Evolutionary conservation across 345 rosid species (phyloP), one percentile per base, ranked within the genome.

Genomic region (Cochlearia excelsa): DNA sequence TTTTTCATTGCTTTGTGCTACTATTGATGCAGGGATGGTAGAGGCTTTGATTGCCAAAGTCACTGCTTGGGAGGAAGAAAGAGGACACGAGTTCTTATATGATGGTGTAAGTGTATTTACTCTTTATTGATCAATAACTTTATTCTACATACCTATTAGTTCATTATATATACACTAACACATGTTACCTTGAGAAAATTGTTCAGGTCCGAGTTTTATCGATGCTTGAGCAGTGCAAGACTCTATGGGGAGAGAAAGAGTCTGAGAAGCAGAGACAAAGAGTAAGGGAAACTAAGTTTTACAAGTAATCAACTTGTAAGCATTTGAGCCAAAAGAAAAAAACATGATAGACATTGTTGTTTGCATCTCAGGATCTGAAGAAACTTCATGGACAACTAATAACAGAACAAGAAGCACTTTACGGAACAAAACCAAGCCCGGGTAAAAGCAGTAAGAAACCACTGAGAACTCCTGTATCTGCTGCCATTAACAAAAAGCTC

Each of bases 361-460:
- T 50, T 38, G 44, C 39, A 9, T 70, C 38, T 59, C 67, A 85
- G 96, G 86, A 85, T 54, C 80, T 71, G 68, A 85, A 80, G 78
- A 88, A 74, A 71, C 78, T 76, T 51, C 78, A 85, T 48, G 92
- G 67, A 39, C 89, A 80, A 67, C 73, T 73, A 49, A 78, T 78
- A 29, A 81, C 82, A 47, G 84, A 83, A 51, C 81, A 85, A 71
- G 88, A 85, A 68, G 75, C 81, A 8, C 68, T 71, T 29, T 80
- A 73, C 57, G 86, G 93, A 31, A 77, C 90, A 46, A 83, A 80
- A 78, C 83, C 80, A 27, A 83, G 90, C 63, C 90, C 93, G 40
- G 58, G 62, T 42, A 77, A 77, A 59, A 79, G 88, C 33, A 80
- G 66, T 38, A 82, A 59, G 72, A 88, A 83, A 69, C 56, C 67